Base-by-base conservation (phyloP, 169 alveolate genomes). In the Theileria equi region DNA sequence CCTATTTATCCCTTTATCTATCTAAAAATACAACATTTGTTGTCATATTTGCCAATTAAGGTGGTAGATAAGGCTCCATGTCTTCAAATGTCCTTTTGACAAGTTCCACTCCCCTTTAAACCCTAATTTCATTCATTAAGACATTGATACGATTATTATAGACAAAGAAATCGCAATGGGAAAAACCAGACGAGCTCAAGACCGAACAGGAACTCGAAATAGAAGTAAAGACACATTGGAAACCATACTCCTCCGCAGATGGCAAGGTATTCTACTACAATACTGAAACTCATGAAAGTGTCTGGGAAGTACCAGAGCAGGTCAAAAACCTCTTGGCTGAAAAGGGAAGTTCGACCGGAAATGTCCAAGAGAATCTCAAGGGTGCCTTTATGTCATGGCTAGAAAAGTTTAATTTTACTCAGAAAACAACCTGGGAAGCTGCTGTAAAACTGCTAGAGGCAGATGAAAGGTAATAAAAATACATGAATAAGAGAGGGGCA, bases 251-350 rank as follows among this genome's bases (percentile, higher is more conserved):
- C 11, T 84, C 93, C 21, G 89, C 91, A 13, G 92, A 90, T 31
- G 94, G 94, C n/a, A 84, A 78, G 63, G 65, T 62, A 26, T 90
- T 82, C 70, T 90, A 83, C 80, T 85, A 65, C 59, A 89, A 88
- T 55, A 67, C 80, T 31, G 64, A 67, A 41, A 90, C 94, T 10
- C 70, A 82, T 62, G 54, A 79, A 25, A 84, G 92, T 38, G 85
- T 81, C n/a, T 90, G 94, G 94, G 84, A 67, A 26, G 78, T 78
- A 44, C 94, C 94, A 38, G 72, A 63, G 34, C 94, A 90, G 65
- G 84, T 90, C 3, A 77, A 47, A 6, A 76, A 81, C 40, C 45
- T 86, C 52, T 48, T 54, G 36, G 60, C 57, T 31, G 71, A 79
- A 38, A 57, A 78, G 67, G 92, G 81, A 52, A 72, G 78, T 35